Percentiles rank a stretch among this genome's conserved stretches.
Evolutionary conservation across 257 asterid genomes (phyloP).

Genomic region (Solanum ahanhuiri): DNA sequence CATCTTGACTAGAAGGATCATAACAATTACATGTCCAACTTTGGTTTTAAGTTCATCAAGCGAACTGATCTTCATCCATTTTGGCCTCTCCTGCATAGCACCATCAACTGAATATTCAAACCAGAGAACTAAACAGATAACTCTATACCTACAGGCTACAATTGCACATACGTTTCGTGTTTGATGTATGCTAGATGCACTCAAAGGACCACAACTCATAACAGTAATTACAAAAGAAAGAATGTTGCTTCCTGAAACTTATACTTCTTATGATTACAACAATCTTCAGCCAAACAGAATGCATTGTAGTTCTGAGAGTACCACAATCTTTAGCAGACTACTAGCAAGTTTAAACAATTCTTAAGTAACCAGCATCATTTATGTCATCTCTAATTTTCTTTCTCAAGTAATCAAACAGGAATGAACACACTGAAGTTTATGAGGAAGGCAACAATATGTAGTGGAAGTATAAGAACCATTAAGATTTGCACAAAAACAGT

Average conservation of each 20-base stretch:
- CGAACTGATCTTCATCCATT: slow-evolving; percentile 94
- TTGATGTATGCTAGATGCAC: background rate
- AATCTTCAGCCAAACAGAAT: background rate
- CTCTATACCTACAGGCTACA: background rate
- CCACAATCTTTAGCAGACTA: background rate
- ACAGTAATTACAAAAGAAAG: background rate
- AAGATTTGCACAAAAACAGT: background rate
- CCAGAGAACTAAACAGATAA: background rate
- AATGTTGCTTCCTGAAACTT: background rate
- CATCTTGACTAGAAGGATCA: slow-evolving; percentile 98
- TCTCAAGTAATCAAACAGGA: background rate
- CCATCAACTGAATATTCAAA: background rate
- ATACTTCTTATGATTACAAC: background rate
- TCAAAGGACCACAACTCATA: background rate
- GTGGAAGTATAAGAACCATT: background rate
- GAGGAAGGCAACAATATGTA: background rate
- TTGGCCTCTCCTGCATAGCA: slow-evolving; percentile 72
- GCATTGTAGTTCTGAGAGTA: background rate
- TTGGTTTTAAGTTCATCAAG: slow-evolving; percentile 85
- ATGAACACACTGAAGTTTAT: background rate
- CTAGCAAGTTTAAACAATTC: background rate
- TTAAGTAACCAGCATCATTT: too few species aligned
- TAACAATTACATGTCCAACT: slow-evolving; percentile 91
- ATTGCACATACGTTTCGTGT: background rate
- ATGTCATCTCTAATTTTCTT: background rate